These are phyloP conservation scores for Hymenoscyphus repandus DNA, from an alignment of 2,329 filamentous ascomycete genomes.

Conservation along the genomic window DNA sequence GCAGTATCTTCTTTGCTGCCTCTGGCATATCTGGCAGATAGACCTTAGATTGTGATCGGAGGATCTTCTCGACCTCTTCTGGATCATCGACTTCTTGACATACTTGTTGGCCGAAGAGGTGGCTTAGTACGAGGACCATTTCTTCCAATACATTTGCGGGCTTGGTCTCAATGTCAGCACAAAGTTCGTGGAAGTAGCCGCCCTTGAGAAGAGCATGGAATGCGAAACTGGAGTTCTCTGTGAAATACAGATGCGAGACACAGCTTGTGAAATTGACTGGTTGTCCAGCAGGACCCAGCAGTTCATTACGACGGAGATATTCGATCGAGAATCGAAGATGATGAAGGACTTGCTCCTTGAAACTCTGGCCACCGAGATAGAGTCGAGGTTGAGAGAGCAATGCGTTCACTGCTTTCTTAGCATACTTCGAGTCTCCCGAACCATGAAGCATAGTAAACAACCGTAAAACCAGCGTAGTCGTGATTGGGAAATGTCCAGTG, in stretches of 20 bases:
- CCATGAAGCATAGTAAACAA: slow-evolving; percentile 62
- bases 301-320: slow-evolving; percentile 64
- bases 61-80: slow-evolving; percentile 43
- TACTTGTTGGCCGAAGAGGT: slow-evolving; percentile 61
- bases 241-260: slow-evolving; percentile 70
- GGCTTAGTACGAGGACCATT: slow-evolving; percentile 63
- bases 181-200: slow-evolving; percentile 65
- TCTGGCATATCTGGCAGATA: slow-evolving; percentile 59
- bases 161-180: slow-evolving; percentile 48
- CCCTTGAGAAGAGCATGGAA: slow-evolving; percentile 68
- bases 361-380: slow-evolving; percentile 64
- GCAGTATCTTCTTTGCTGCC: slow-evolving; percentile 50
- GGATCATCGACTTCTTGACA: slow-evolving; percentile 45
- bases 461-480: slow-evolving; percentile 65
- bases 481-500: slow-evolving; percentile 73
- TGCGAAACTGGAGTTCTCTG: slow-evolving; percentile 69
- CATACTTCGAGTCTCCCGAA: slow-evolving; percentile 58
- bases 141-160: slow-evolving; percentile 47
- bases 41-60: slow-evolving; percentile 57
- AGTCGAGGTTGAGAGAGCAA: slow-evolving; percentile 65
- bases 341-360: slow-evolving; percentile 65
- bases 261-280: slow-evolving; percentile 69
- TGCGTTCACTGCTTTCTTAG: slow-evolving; percentile 56
- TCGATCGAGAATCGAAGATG: slow-evolving; percentile 78
- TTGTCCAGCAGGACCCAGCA: slow-evolving; percentile 54